Evolutionary conservation across 306 rosid species (phyloP).

Genomic region (Abrus pulchellus): DNA sequence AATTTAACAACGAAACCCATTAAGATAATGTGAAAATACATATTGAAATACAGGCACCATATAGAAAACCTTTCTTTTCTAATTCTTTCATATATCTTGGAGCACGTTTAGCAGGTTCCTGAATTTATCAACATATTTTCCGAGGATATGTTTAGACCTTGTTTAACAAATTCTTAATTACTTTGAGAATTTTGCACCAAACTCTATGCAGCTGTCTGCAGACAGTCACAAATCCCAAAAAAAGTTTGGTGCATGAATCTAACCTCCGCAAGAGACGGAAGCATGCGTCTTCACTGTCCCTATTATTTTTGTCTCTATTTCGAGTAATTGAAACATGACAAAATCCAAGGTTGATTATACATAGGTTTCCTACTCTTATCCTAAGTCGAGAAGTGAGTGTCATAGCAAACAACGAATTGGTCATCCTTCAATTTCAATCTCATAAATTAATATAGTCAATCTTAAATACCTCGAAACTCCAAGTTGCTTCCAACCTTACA

Average conservation of each 20-base stretch:
- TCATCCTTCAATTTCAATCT: conserved; percentile 19
- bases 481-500: conserved; percentile 22
- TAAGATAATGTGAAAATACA: no score
- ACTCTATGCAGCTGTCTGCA: conserved; percentile 30
- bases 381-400: conserved; percentile 7
- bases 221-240: conserved; percentile 30
- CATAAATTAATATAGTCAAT: conserved; percentile 13
- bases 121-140: conserved; percentile 20
- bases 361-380: conserved; percentile 25
- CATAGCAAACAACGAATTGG: conserved; percentile 34
- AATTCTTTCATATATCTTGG: no score
- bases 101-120: no score
- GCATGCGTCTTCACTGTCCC: conserved; percentile 49
- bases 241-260: conserved; percentile 43
- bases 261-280: conserved; percentile 64
- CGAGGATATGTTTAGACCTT: conserved; percentile 30
- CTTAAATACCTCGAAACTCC: conserved; percentile 17
- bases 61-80: no score
- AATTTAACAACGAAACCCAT: no score
- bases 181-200: conserved; percentile 24
- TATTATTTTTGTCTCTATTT: conserved; percentile 18
- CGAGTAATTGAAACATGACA: conserved; percentile 27
- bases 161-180: no score
- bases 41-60: no score
- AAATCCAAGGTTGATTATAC: conserved; percentile 31